Conservation (phyloP, 2,329 filamentous ascomycete species). For the Phyllosticta paracitricarpa region DNA sequence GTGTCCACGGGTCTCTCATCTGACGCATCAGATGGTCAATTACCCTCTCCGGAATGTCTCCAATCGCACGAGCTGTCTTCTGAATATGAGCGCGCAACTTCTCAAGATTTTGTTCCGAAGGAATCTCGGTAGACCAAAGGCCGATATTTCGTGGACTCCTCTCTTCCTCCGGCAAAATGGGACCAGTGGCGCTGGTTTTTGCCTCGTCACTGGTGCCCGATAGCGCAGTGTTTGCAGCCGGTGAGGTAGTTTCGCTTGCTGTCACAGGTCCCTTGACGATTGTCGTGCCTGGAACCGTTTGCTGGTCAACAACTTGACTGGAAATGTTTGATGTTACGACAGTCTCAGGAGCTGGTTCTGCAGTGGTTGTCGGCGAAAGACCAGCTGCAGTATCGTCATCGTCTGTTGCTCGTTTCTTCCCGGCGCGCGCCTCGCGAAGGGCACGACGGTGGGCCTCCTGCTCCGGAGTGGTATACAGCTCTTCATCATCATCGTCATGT, state of each 20-base stretch:
- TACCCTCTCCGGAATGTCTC: not conserved
- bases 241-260: not conserved
- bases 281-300: not conserved
- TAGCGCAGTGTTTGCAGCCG: not conserved
- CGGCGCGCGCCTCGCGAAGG: not conserved
- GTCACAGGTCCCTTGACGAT: not conserved
- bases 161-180: not conserved
- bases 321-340: not conserved
- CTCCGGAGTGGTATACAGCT: not conserved
- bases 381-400: not conserved
- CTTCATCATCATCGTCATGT: not conserved
- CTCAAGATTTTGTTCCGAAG: not conserved
- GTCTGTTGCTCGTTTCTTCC: not conserved
- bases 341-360: not conserved
- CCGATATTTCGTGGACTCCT: not conserved
- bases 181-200: no score
- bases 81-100: not conserved
- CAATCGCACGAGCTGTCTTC: not conserved
- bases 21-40: not conserved
- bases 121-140: not conserved
- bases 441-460: not conserved
- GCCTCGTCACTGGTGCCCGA: not conserved
- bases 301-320: not conserved
- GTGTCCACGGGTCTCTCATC: not conserved
- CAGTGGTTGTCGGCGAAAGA: not conserved